phyloP scores from a whole-genome alignment of 768 basidiomycete species.

The Mycena floridula region DNA sequence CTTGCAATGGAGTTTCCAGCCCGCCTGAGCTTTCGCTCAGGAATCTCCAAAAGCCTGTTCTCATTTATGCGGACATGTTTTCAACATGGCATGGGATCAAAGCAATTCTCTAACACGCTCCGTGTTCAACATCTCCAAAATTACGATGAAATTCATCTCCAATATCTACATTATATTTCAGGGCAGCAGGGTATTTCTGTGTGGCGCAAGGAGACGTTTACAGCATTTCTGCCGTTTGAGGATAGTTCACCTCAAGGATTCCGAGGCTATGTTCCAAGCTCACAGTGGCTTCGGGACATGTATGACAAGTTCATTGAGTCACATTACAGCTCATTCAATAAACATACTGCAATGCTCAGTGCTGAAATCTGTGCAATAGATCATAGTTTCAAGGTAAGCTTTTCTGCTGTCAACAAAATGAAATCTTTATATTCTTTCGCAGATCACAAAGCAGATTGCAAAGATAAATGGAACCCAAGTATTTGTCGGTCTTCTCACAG shows the following conservation, averaged over 20 bases:
- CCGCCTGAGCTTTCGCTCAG: not conserved
- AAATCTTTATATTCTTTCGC: not conserved
- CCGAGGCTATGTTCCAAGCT: conserved; percentile 11
- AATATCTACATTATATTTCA: not conserved
- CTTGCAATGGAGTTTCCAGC: not conserved
- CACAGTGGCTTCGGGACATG: conserved; percentile 9
- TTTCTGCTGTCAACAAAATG: not conserved
- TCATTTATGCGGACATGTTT: conserved; percentile 13
- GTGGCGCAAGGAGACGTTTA: not conserved
- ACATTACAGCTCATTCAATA: conserved; percentile 18
- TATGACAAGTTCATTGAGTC: conserved; percentile 14
- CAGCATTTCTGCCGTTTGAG: not conserved
- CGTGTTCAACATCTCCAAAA: conserved; percentile 9
- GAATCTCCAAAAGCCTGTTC: conserved; percentile 12
- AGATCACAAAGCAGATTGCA: conserved; percentile 9
- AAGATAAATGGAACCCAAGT: conserved; percentile 7
- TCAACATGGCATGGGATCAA: conserved; percentile 17
- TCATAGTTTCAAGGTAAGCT: not conserved
- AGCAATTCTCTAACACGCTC: conserved; percentile 17
- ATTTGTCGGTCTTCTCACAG: conserved; percentile 9
- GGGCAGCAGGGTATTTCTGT: not conserved
- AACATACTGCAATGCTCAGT: not conserved
- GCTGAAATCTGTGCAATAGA: not conserved
- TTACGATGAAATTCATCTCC: not conserved
- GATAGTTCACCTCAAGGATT: conserved; percentile 3